Evolutionary conservation across 768 basidiomycete species (phyloP).

Genomic region (Mrakia hoshinonis): DNA sequence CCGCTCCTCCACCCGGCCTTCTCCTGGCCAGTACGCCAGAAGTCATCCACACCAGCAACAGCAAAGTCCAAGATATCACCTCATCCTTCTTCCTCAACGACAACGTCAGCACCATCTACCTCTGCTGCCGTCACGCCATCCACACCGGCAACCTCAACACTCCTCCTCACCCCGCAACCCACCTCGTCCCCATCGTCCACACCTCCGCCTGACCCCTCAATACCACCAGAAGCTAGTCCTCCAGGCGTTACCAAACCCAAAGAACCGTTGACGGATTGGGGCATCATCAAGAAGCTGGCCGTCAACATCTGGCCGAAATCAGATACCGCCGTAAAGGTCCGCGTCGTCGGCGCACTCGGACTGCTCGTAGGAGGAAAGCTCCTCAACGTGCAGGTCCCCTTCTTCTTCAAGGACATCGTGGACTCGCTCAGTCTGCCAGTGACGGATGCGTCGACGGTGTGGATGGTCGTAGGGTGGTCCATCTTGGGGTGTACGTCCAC

Average conservation of each 20-base stretch:
- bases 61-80: neutral
- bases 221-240: neutral
- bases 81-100: neutral
- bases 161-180: neutral
- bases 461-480: conserved; percentile 81
- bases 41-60: neutral
- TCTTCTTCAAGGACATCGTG: conserved; percentile 84
- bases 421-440: conserved; percentile 81
- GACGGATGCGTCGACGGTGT: conserved; percentile 64
- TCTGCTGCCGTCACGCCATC: too few species aligned
- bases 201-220: neutral
- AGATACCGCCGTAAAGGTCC: conserved; percentile 65
- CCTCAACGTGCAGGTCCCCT: conserved; percentile 95
- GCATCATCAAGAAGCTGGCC: conserved; percentile 70
- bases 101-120: too few species aligned
- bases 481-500: conserved; percentile 72
- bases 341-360: conserved; percentile 72
- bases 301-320: conserved; percentile 79
- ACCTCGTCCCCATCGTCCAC: neutral
- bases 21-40: neutral
- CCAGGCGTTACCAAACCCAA: neutral
- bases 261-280: conserved; percentile 54
- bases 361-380: conserved; percentile 79
- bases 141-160: too few species aligned
- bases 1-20: neutral